phyloP scores from a whole-genome alignment of 345 rosid species.

The Eucalyptus virginea region DNA sequence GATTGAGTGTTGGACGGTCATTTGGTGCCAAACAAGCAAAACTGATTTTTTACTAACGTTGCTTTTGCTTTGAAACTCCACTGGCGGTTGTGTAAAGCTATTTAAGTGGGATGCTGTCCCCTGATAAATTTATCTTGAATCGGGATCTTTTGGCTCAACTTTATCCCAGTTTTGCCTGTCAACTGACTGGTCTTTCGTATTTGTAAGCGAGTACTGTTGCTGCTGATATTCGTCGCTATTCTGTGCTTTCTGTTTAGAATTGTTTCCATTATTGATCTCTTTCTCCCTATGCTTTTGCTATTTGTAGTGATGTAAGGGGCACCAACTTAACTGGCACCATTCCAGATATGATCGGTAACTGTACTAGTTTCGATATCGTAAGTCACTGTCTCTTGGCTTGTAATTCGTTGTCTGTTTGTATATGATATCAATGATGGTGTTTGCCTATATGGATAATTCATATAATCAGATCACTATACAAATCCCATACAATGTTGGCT shows the following conservation, averaged over 20 bases:
- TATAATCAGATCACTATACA: constrained; percentile 70
- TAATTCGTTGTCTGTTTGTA: not conserved
- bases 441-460: constrained; percentile 59
- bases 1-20: not conserved
- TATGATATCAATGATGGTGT: not conserved
- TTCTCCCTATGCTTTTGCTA: not conserved
- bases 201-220: constrained; percentile 41
- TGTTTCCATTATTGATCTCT: not conserved
- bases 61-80: not conserved
- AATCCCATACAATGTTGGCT: constrained; percentile 88
- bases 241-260: not conserved
- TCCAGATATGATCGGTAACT: constrained; percentile 82
- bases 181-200: constrained; percentile 85
- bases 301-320: constrained; percentile 83
- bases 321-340: constrained; percentile 66
- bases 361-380: constrained; percentile 94
- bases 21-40: not conserved
- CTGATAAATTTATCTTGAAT: too few species aligned
- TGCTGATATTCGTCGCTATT: not conserved
- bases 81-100: constrained; percentile 68
- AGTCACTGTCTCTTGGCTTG: not conserved
- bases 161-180: too few species aligned
- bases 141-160: too few species aligned
- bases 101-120: constrained; percentile 65
- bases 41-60: not conserved